A percentile compares a stretch with the other conserved stretches of the same genome.
These are phyloP conservation scores for Tephrocybe sp. DNA, from an alignment of 768 basidiomycete species.

Conservation along the genomic window DNA sequence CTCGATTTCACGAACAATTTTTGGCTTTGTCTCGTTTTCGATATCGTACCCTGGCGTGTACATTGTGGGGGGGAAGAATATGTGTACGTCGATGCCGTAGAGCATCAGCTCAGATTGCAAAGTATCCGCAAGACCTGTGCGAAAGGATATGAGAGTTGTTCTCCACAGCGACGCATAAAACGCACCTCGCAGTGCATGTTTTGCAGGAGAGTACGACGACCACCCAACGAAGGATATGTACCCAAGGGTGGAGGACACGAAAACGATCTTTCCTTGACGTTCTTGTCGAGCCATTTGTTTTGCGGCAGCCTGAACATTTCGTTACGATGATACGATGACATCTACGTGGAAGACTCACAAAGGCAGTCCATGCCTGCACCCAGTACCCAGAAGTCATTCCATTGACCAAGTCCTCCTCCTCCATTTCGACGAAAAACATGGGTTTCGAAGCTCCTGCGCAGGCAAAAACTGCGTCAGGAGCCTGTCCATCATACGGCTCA, in stretches of 20 bases:
- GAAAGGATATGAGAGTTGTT: background rate
- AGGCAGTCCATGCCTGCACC: constrained; percentile 56
- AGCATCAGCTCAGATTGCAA: constrained; percentile 78
- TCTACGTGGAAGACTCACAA: constrained; percentile 29
- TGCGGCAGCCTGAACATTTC: constrained; percentile 56
- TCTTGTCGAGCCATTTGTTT: constrained; percentile 63
- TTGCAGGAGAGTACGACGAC: constrained; percentile 78
- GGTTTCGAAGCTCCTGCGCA: constrained; percentile 78
- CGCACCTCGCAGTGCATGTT: constrained; percentile 81
- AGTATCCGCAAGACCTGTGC: constrained; percentile 76
- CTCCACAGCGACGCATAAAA: background rate
- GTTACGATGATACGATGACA: background rate
- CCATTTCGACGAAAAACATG: constrained; percentile 74
- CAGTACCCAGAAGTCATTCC: constrained; percentile 46
- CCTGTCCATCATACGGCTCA: constrained; percentile 47
- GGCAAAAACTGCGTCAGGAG: constrained; percentile 74
- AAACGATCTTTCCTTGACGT: constrained; percentile 66
- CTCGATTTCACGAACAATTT: constrained; percentile 74
- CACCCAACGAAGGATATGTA: constrained; percentile 80
- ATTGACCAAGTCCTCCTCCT: constrained; percentile 51
- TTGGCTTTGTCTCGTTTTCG: constrained; percentile 79
- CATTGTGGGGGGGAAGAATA: constrained; percentile 85
- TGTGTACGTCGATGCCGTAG: constrained; percentile 76
- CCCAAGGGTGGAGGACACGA: constrained; percentile 74
- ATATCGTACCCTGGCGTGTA: constrained; percentile 71